Percentiles rank a stretch among this genome's conserved stretches.
These are phyloP conservation scores for Plenodomus biglobosus DNA, from an alignment of 2,329 filamentous ascomycete genomes.

Conservation along the genomic window DNA sequence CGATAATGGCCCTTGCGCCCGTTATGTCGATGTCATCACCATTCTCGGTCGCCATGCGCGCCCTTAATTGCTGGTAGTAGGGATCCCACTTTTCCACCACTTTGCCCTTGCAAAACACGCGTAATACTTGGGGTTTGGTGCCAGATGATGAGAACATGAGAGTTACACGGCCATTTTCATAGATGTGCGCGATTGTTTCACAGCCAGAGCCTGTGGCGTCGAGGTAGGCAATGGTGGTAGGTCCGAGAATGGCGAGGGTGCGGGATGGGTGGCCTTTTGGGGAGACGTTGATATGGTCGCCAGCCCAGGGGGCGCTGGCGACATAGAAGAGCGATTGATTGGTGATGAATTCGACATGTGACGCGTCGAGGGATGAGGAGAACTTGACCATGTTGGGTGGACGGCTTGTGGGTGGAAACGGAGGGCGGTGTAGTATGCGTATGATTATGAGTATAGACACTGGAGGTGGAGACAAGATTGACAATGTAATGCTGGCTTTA, in stretches of 20 bases:
- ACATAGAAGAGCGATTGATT: slow-evolving; percentile 75
- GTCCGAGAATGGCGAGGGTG: slow-evolving; percentile 63
- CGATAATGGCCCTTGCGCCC: slow-evolving; percentile 57
- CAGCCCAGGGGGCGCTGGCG: slow-evolving; percentile 68
- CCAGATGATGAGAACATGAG: slow-evolving; percentile 73
- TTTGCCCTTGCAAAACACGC: slow-evolving; percentile 62
- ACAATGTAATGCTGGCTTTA: no score
- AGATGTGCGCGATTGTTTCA: slow-evolving; percentile 74
- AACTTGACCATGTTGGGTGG: slow-evolving; percentile 58
- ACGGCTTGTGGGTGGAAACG: no score
- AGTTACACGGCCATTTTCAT: slow-evolving; percentile 75
- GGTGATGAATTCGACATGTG: slow-evolving; percentile 65
- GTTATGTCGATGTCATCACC: slow-evolving; percentile 28
- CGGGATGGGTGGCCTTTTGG: slow-evolving; percentile 68
- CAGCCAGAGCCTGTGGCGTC: slow-evolving; percentile 74
- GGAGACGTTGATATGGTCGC: slow-evolving; percentile 72
- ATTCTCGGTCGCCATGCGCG: slow-evolving; percentile 47
- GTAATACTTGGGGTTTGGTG: slow-evolving; percentile 60
- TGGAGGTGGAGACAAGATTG: no score
- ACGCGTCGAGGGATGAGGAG: slow-evolving; percentile 56
- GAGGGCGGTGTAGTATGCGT: no score
- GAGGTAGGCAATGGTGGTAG: slow-evolving; percentile 67
- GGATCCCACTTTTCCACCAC: slow-evolving; percentile 63
- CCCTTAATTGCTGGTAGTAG: slow-evolving; percentile 38
- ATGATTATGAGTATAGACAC: no score